Evolutionary conservation across 352 stramenopile genomes (phyloP), one percentile per base, ranked within the genome.

Genomic region (Thraustochytrium striatum): DNA sequence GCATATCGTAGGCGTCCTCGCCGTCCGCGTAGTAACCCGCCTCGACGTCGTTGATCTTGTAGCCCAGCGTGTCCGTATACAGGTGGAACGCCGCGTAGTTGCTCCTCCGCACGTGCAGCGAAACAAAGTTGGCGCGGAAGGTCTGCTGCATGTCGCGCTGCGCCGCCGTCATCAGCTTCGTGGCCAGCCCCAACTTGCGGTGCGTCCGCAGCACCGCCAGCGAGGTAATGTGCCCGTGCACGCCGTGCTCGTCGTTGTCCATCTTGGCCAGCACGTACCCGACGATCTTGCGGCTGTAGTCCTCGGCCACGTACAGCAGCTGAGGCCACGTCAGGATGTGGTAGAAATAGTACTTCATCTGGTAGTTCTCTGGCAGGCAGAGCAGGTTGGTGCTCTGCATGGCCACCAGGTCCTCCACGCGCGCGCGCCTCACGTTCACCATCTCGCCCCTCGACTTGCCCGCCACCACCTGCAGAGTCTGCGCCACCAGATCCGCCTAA

Each of bases 311-410:
- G 85, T 98, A 97, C 13, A 99, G 70, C 68, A 99, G 88, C 85
- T 99, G 95, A 41, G 97, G 97, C 96, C 97, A 99, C 70, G 93
- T 94, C 73, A 99, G 91, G 81, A 99, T 92, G 85, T 99, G 96
- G 89, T 99, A 99, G 81, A 98, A 97, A 87, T 99, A 99, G 87
- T 99, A 99, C 85, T 99, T 98, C 91, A 98, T 73, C 87, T 98
- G 94, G 86, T 99, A 99, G 87, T 99, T 99, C 85, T 99, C 97
- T 1, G 97, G 97, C 59, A 99, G 89, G 88, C 96, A 99, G 93
- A 95, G 98, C 39, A 99, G 87, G 86, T 99, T 99, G 65, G 94
- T 95, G 62, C 95, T 98, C 86, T 99, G 96, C 89, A 99, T 98
- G 84, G 98, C 91, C 36, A 99, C 83, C 59, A 99, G 87, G 88